phyloP scores from a whole-genome alignment of 495 filamentous ascomycete species.

The Penicillium antarcticum region DNA sequence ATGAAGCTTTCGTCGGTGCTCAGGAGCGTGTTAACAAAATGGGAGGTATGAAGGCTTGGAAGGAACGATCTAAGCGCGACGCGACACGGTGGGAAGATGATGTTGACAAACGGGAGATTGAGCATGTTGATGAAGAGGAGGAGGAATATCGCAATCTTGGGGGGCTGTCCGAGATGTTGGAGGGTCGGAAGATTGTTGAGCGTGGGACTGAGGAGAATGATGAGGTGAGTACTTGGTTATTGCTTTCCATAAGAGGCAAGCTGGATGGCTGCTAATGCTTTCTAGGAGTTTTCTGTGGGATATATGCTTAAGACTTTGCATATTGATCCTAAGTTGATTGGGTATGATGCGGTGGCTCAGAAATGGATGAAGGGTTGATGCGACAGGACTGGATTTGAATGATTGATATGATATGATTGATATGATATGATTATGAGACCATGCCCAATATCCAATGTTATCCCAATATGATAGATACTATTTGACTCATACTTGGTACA shows the following conservation, averaged over 20 bases:
- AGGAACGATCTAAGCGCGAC: slow-evolving; percentile 40
- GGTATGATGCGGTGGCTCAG: slow-evolving; percentile 54
- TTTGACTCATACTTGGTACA: too few species aligned
- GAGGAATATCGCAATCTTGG: slow-evolving; percentile 18
- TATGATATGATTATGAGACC: neutral
- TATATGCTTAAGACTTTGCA: slow-evolving; percentile 68
- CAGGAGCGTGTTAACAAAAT: slow-evolving; percentile 44
- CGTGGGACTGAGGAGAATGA: slow-evolving; percentile 31
- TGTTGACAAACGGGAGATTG: slow-evolving; percentile 18
- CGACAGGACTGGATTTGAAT: neutral
- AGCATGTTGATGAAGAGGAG: slow-evolving; percentile 27
- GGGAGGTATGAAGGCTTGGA: slow-evolving; percentile 58
- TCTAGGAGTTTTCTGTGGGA: slow-evolving; percentile 64
- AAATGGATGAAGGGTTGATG: slow-evolving; percentile 46
- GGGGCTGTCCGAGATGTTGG: slow-evolving; percentile 22
- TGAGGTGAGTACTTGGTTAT: slow-evolving; percentile 29
- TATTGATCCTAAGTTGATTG: slow-evolving; percentile 61
- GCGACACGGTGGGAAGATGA: slow-evolving; percentile 27
- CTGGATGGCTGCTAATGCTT: neutral
- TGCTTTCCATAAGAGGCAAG: neutral
- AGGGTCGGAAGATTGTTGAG: slow-evolving; percentile 12
- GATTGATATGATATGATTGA: neutral
- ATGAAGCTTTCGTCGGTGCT: slow-evolving; percentile 46
- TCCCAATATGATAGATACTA: too few species aligned
- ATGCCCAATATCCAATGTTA: neutral